These are phyloP conservation scores for Syzygium jambos DNA, from an alignment of 345 rosid species.

Conservation along the genomic window DNA sequence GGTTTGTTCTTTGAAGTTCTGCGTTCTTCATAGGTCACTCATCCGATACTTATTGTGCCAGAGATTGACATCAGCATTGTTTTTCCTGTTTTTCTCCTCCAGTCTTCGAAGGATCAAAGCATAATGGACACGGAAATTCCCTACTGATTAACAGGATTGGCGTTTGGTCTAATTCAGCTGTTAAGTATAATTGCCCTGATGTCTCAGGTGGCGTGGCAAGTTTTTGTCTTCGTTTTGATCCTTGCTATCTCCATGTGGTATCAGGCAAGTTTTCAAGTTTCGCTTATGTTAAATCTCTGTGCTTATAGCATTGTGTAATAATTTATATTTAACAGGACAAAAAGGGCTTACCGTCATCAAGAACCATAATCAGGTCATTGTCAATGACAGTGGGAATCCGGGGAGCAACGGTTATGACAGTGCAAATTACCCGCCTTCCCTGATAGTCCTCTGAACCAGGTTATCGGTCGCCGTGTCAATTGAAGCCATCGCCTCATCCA, in stretches of 20 bases:
- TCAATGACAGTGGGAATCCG: constrained; percentile 72
- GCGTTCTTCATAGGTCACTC: neutral
- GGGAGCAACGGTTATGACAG: constrained; percentile 77
- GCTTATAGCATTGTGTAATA: constrained; percentile 9
- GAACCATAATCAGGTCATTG: constrained; percentile 78
- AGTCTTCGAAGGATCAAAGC: constrained; percentile 73
- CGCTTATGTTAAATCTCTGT: neutral
- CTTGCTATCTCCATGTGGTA: constrained; percentile 49
- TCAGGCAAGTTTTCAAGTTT: constrained; percentile 27
- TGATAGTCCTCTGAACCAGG: constrained; percentile 56
- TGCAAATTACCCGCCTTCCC: constrained; percentile 51
- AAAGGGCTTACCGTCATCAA: constrained; percentile 44
- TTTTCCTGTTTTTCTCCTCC: constrained; percentile 9
- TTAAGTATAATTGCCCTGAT: constrained; percentile 49
- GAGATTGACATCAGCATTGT: neutral
- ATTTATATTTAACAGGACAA: no score
- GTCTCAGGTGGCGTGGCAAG: constrained; percentile 58
- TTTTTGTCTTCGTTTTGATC: constrained; percentile 40
- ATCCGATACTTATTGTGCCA: neutral
- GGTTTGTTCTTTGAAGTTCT: constrained; percentile 16
- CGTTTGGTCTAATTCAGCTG: constrained; percentile 53
- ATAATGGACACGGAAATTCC: constrained; percentile 68
- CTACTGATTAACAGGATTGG: constrained; percentile 59
- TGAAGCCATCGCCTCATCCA: neutral
- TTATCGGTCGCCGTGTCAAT: neutral